Conservation (phyloP, 140 eudicot species). For the Artemisia princeps region DNA sequence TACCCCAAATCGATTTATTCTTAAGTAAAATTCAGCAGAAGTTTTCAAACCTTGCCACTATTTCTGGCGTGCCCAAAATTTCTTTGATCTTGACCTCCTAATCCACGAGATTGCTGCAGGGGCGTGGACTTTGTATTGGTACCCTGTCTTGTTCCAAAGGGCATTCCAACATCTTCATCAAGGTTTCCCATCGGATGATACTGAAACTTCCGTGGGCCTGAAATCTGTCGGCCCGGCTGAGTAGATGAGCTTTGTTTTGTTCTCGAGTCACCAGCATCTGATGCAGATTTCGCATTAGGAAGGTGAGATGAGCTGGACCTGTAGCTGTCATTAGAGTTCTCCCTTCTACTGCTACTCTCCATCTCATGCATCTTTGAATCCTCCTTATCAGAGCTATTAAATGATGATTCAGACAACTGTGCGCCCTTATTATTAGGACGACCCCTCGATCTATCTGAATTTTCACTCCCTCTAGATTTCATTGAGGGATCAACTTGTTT, state of each 20-base stretch:
- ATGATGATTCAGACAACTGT: constrained; percentile 46
- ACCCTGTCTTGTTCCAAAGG: constrained; percentile 41
- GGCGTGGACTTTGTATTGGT: constrained; percentile 26
- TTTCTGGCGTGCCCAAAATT: constrained; percentile 32
- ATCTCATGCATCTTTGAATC: constrained; percentile 37
- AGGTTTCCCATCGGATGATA: constrained; percentile 90
- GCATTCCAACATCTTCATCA: constrained; percentile 55
- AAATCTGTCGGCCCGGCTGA: constrained; percentile 30
- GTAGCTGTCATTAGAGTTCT: constrained; percentile 54
- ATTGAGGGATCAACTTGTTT: constrained; percentile 43
- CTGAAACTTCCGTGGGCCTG: constrained; percentile 63
- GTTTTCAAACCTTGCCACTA: constrained; percentile 33
- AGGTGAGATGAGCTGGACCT: constrained; percentile 41
- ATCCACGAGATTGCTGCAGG: constrained; percentile 41
- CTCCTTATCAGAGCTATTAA: constrained; percentile 42
- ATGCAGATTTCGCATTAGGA: constrained; percentile 29
- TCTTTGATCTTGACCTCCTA: constrained; percentile 34
- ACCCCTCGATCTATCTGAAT: constrained; percentile 33
- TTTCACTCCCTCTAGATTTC: constrained; percentile 41
- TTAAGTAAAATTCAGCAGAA: constrained; percentile 3
- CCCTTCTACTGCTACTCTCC: constrained; percentile 40
- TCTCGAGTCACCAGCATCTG: constrained; percentile 49
- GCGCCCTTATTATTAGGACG: constrained; percentile 38
- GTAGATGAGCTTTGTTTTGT: constrained; percentile 41
- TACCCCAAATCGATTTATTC: not conserved